phyloP scores from a whole-genome alignment of 2,329 filamentous ascomycete genomes.

The Hypoxylon sp. region DNA sequence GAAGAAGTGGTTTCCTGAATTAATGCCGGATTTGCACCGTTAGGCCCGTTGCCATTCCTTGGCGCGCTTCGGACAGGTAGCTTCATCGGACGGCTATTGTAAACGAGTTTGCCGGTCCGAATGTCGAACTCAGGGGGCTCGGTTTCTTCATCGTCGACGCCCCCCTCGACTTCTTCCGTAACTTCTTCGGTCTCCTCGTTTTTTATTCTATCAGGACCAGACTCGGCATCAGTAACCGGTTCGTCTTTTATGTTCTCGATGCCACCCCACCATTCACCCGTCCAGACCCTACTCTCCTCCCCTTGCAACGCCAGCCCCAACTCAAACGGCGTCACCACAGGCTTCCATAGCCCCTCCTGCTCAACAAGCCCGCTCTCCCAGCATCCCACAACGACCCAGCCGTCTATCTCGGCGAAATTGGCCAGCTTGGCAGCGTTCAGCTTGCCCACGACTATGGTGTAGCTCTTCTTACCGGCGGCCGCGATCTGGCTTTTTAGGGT shows the following conservation, averaged over 20 bases:
- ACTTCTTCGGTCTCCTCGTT: slow-evolving; percentile 30
- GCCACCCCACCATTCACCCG: slow-evolving; percentile 87
- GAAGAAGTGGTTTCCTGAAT: slow-evolving; percentile 50
- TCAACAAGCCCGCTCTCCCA: slow-evolving; percentile 97
- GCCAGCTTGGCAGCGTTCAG: slow-evolving; percentile 95
- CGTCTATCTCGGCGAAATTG: slow-evolving; percentile 94
- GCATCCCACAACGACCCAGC: slow-evolving; percentile 97
- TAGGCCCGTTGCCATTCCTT: slow-evolving; percentile 30
- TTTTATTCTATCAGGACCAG: slow-evolving; percentile 20
- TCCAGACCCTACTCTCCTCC: slow-evolving; percentile 85
- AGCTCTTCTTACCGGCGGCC: slow-evolving; percentile 89
- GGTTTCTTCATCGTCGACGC: slow-evolving; percentile 74
- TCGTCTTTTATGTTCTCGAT: slow-evolving; percentile 74
- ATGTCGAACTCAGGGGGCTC: slow-evolving; percentile 92
- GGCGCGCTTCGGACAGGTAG: slow-evolving; percentile 53
- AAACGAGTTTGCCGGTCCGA: slow-evolving; percentile 85
- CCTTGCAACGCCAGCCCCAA: slow-evolving; percentile 79
- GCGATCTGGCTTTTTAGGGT: slow-evolving; percentile 79
- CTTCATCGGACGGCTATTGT: slow-evolving; percentile 80
- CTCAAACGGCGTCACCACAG: slow-evolving; percentile 96
- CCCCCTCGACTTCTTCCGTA: slow-evolving; percentile 54
- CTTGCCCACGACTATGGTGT: slow-evolving; percentile 96
- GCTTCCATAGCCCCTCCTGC: slow-evolving; percentile 87
- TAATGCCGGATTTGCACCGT: slow-evolving; percentile 35
- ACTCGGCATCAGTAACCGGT: slow-evolving; percentile 45